A percentile compares a stretch with the other conserved stretches of the same genome.
Conservation (phyloP, 1,284 basidiomycete genomes). For the Rhizoctonia solani region DNA sequence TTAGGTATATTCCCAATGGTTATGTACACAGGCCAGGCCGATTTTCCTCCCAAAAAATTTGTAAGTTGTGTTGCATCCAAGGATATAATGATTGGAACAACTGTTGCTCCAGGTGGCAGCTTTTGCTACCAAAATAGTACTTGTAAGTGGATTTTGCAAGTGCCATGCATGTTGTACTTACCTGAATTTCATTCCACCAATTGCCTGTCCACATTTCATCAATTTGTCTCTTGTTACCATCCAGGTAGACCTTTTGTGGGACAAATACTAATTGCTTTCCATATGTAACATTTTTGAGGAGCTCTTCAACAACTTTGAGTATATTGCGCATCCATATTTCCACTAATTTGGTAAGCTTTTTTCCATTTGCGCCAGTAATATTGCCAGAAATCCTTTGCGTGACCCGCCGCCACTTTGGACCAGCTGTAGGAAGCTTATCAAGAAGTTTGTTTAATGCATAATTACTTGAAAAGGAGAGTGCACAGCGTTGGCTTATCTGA, state of each 20-base stretch:
- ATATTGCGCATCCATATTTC: slow-evolving; percentile 46
- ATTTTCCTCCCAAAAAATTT: slow-evolving; percentile 17
- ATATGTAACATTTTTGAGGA: slow-evolving; percentile 32
- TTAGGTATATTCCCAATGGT: slow-evolving; percentile 38
- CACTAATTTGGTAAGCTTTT: slow-evolving; percentile 38
- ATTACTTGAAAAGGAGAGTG: slow-evolving; percentile 39
- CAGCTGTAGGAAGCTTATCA: slow-evolving; percentile 40
- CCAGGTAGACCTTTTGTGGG: slow-evolving; percentile 9
- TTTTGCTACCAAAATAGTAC: not conserved
- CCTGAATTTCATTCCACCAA: slow-evolving; percentile 34
- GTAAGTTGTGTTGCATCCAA: slow-evolving; percentile 34
- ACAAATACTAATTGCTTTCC: slow-evolving; percentile 5
- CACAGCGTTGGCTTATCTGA: not conserved
- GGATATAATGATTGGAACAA: slow-evolving; percentile 34
- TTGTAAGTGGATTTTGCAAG: not conserved
- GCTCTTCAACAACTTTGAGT: slow-evolving; percentile 42
- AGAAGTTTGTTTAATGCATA: slow-evolving; percentile 39
- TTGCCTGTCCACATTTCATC: slow-evolving; percentile 28
- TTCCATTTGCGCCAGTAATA: slow-evolving; percentile 37
- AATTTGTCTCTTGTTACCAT: not conserved
- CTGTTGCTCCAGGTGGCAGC: slow-evolving; percentile 6
- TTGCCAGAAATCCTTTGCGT: slow-evolving; percentile 41
- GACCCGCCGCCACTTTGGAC: slow-evolving; percentile 41
- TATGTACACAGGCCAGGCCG: slow-evolving; percentile 36
- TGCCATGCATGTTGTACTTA: not conserved